Base-by-base conservation (phyloP, 1,139 yeast genomes). In the Debaryomycetaceae sp. region DNA sequence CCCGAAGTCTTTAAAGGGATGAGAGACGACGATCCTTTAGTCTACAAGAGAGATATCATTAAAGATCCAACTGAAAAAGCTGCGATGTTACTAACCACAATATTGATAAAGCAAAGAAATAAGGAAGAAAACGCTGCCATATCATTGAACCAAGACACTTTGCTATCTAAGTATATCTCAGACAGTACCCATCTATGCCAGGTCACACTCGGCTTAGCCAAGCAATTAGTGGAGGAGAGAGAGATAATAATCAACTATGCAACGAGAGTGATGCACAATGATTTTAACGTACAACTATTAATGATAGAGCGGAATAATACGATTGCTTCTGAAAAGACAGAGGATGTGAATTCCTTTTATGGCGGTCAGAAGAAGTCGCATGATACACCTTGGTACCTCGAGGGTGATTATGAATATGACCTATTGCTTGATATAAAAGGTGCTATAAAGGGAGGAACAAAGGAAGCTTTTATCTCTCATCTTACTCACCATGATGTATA, bases 371-470 rank as follows among this genome's bases (percentile, higher is more conserved):
- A 62, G 48, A 61, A 65, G 37, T 52, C 62, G 13, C 63, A 55
- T 20, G 80, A 80, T 51, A 62, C 72, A 1, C 95, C 95, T 1
- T 90, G 97, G 97, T 89, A 76, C 59, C 67, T 90, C 55, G 88
- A 81, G 50, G 83, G 89, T 29, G 96, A 88, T 52, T 83, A 83
- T 45, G 95, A 87, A 50, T 80, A 72, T 50, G 87, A 83, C 49
- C 69, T 91, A 47, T 71, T 88, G 24, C 82, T 82, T 54, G 96
- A 90, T 54, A 69, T 81, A 36, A 83, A 83, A 49, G 95, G 93
- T 3, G 75, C 75, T 42, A 76, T 91, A 42, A 85, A 86, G 58
- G 98, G 97, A 39, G 98, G 98, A 5, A 83, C 96, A 0, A 78
- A 82, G 46, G 83, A 79, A 44, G 96, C 96, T 0, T 68, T 93